Evolutionary conservation across 2,329 filamentous ascomycete genomes (phyloP).

Genomic region (Fusarium beomiforme): DNA sequence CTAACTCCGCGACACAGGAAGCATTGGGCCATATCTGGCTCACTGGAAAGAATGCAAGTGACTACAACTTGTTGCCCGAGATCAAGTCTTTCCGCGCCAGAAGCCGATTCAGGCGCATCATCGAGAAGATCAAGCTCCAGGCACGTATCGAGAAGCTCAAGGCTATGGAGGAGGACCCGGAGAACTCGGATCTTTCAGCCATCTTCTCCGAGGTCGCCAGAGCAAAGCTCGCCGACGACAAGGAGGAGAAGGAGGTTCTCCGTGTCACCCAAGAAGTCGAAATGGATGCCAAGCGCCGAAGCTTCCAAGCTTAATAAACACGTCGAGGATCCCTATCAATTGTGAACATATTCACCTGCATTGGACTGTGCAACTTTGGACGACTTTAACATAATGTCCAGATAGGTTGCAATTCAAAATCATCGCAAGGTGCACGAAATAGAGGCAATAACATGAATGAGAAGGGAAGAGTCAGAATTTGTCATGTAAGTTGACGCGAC

Average conservation of each 20-base stretch:
- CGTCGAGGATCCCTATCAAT: not conserved
- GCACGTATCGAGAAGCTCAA: slow-evolving; percentile 96
- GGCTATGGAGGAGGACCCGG: slow-evolving; percentile 85
- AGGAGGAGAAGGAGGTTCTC: slow-evolving; percentile 82
- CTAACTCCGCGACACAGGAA: slow-evolving; percentile 59
- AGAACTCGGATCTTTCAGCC: slow-evolving; percentile 70
- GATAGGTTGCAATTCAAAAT: not conserved
- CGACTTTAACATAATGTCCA: not conserved
- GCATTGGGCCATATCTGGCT: slow-evolving; percentile 89
- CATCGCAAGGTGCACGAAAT: not conserved
- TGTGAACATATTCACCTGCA: not conserved
- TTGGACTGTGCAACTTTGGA: not conserved
- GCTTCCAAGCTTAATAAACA: slow-evolving; percentile 35
- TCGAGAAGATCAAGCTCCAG: slow-evolving; percentile 94
- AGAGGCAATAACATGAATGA: not conserved
- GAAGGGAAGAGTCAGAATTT: not conserved
- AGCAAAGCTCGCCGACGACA: slow-evolving; percentile 83
- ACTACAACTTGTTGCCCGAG: slow-evolving; percentile 97
- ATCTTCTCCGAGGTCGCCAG: slow-evolving; percentile 93
- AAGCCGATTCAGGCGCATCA: slow-evolving; percentile 89
- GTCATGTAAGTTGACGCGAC: not conserved
- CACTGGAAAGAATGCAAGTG: slow-evolving; percentile 87
- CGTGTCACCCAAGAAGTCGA: slow-evolving; percentile 70
- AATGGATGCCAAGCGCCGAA: slow-evolving; percentile 57
- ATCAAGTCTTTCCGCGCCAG: slow-evolving; percentile 93